A percentile compares a stretch with the other conserved stretches of the same genome.
Conservation (phyloP, 2,329 filamentous ascomycete genomes). For the Periconia sp. region DNA sequence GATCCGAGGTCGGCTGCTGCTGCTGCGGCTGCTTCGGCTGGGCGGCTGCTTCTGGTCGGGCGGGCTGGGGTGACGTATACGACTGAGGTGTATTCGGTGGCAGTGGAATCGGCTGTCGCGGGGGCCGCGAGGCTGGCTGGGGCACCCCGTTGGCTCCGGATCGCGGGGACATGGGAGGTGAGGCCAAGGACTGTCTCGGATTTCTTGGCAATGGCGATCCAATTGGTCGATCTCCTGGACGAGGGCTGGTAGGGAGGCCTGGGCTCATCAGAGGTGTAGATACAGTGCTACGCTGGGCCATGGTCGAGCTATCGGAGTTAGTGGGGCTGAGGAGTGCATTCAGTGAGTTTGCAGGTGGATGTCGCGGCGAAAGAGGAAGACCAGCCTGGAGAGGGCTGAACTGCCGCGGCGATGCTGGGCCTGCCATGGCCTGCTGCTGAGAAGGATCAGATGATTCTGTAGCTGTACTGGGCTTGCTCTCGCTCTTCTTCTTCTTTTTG, state of each 20-base stretch:
- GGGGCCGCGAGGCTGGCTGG: constrained; percentile 71
- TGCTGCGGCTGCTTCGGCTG: constrained; percentile 28
- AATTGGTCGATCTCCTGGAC: constrained; percentile 65
- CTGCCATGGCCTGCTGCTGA: constrained; percentile 23
- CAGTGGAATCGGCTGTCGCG: constrained; percentile 74
- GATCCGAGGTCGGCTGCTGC: constrained; percentile 24
- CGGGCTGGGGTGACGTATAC: constrained; percentile 59
- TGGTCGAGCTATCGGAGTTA: constrained; percentile 46
- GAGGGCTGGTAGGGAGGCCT: constrained; percentile 68
- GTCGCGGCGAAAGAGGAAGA: constrained; percentile 46
- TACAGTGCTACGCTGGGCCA: constrained; percentile 47
- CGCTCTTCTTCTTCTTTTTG: constrained; percentile 70
- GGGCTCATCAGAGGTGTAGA: too few relatives aligned
- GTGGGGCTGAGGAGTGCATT: constrained; percentile 59
- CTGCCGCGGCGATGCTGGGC: constrained; percentile 35
- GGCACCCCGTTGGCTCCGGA: constrained; percentile 57
- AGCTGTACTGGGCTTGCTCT: constrained; percentile 54
- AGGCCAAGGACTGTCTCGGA: constrained; percentile 61
- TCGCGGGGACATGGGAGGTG: constrained; percentile 72
- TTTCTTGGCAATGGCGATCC: constrained; percentile 65
- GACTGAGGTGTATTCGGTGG: constrained; percentile 72
- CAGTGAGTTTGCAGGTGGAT: constrained; percentile 43
- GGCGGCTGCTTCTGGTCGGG: constrained; percentile 44
- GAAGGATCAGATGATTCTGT: constrained; percentile 22
- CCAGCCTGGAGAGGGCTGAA: constrained; percentile 38